These are phyloP conservation scores for Russula olivacea DNA, from an alignment of 768 basidiomycete genomes.

Conservation along the genomic window DNA sequence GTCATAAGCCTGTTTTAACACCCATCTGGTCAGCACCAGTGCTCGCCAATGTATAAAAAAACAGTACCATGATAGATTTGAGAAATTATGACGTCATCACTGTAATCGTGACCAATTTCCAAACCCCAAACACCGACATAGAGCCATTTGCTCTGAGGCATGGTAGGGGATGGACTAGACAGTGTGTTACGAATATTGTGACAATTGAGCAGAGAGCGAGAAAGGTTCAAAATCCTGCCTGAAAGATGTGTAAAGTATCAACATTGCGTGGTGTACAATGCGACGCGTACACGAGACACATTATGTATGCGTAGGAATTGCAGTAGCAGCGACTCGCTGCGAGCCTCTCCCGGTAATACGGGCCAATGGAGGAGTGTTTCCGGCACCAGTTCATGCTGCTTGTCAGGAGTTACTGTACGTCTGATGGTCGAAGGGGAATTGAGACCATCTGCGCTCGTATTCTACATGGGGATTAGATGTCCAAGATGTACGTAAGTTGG, in stretches of 20 bases:
- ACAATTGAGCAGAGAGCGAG: too few species aligned
- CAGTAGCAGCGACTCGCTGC: slow-evolving; percentile 34
- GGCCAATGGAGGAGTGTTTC: too few species aligned
- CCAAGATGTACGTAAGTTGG: not conserved
- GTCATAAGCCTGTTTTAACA: too few species aligned
- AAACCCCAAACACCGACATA: too few species aligned
- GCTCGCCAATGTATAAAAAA: slow-evolving; percentile 31
- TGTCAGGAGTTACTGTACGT: not conserved
- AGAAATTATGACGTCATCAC: not conserved
- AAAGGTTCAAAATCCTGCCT: slow-evolving; percentile 21
- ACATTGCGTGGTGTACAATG: slow-evolving; percentile 27
- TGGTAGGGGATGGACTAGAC: too few species aligned
- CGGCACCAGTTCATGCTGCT: not conserved
- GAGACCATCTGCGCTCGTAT: not conserved
- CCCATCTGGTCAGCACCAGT: too few species aligned
- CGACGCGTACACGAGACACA: slow-evolving; percentile 34
- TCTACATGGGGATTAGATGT: not conserved
- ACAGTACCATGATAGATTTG: too few species aligned
- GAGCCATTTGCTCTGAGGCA: too few species aligned
- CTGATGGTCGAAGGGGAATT: not conserved
- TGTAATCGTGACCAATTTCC: too few species aligned
- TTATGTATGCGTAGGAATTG: slow-evolving; percentile 34
- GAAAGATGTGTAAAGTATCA: too few species aligned
- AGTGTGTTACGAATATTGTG: too few species aligned
- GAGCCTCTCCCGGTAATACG: slow-evolving; percentile 39